phyloP scores from a whole-genome alignment of 306 rosid species.

The Astragalus membranaceus region DNA sequence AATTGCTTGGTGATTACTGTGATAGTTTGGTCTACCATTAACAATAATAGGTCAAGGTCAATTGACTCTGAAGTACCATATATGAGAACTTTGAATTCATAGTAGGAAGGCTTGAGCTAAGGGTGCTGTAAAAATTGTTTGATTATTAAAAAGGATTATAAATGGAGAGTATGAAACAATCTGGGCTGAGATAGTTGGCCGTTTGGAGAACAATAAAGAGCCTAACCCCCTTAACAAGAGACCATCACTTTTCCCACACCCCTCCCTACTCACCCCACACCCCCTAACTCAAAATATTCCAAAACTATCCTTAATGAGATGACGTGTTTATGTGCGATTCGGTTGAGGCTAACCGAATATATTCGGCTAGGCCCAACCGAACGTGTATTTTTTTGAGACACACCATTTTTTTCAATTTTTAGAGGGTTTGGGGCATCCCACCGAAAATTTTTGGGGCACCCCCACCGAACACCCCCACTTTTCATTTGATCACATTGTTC shows the following conservation, averaged over 20 bases:
- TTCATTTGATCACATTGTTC: conserved; percentile 31
- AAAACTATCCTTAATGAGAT: no score
- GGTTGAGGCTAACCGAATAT: no score
- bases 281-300: no score
- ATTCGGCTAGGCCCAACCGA: no score
- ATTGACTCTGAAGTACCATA: neutral
- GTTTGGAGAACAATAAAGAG: neutral
- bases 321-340: no score
- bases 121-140: neutral
- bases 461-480: no score
- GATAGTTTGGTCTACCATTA: neutral
- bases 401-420: no score
- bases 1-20: neutral
- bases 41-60: conserved; percentile 22
- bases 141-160: neutral
- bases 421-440: no score
- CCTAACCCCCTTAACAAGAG: neutral
- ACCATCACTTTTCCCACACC: no score
- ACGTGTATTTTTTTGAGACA: no score
- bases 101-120: neutral
- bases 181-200: neutral
- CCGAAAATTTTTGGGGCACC: no score
- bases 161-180: neutral
- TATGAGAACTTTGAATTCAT: neutral
- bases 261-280: no score